These are phyloP conservation scores for Vinca minor DNA, from an alignment of 257 asterid genomes.

Conservation along the genomic window DNA sequence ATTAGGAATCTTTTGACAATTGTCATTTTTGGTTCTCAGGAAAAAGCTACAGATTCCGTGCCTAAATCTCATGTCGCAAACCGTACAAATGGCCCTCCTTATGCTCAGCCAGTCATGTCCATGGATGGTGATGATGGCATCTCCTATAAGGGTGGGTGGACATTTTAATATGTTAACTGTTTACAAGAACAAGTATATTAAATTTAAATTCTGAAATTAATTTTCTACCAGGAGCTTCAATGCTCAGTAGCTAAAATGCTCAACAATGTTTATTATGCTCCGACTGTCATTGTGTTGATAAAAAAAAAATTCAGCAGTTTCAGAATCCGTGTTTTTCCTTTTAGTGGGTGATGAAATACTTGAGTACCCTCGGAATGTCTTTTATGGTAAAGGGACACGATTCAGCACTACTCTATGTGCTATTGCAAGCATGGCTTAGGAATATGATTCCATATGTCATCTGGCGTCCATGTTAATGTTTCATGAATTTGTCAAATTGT, in stretches of 20 bases:
- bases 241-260: no score
- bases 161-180: slow-evolving; percentile 1
- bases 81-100: slow-evolving; percentile 56
- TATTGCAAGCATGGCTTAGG: not conserved
- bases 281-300: not conserved
- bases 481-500: not conserved
- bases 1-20: not conserved
- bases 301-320: slow-evolving; percentile 1
- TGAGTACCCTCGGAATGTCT: not conserved
- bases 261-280: not conserved
- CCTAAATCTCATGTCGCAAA: slow-evolving; percentile 60
- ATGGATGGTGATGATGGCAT: slow-evolving; percentile 81
- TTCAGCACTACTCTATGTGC: not conserved
- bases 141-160: slow-evolving; percentile 55
- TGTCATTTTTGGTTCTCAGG: slow-evolving; percentile 43
- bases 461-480: not conserved
- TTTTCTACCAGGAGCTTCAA: not conserved
- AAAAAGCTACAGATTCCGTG: slow-evolving; percentile 53
- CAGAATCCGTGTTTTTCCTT: not conserved
- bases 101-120: slow-evolving; percentile 54
- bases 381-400: not conserved
- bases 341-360: no score
- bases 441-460: not conserved
- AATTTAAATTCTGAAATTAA: not conserved
- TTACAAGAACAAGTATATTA: no score